phyloP scores from a whole-genome alignment of 768 basidiomycete genomes.

The Tricholoma saponaceum region DNA sequence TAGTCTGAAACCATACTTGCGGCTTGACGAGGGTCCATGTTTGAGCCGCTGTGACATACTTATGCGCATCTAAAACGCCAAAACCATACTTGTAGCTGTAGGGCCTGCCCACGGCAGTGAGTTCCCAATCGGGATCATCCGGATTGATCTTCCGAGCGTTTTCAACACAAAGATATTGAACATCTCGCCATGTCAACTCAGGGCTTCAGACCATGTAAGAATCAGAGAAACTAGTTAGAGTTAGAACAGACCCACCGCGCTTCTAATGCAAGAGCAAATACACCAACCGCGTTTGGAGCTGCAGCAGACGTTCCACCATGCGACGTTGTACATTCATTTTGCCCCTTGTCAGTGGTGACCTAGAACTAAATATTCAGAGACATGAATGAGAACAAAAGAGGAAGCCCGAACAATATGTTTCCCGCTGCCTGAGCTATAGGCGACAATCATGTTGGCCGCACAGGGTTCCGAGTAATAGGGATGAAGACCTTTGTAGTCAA shows the following conservation, averaged over 20 bases:
- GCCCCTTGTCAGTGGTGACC: slow-evolving; percentile 94
- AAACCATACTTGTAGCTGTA: slow-evolving; percentile 94
- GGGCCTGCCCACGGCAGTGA: slow-evolving; percentile 59
- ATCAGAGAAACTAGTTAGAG: background rate
- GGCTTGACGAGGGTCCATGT: slow-evolving; percentile 88
- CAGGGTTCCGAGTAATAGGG: slow-evolving; percentile 98
- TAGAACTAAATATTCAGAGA: slow-evolving; percentile 25
- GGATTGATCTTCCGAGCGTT: slow-evolving; percentile 77
- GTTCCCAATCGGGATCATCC: slow-evolving; percentile 93
- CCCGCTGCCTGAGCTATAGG: slow-evolving; percentile 93
- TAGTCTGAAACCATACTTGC: slow-evolving; percentile 84
- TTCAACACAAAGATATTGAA: slow-evolving; percentile 84
- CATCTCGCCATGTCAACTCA: slow-evolving; percentile 94
- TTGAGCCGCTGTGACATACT: slow-evolving; percentile 76
- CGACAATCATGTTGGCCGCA: slow-evolving; percentile 94
- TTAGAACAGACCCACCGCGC: slow-evolving; percentile 52
- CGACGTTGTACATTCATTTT: slow-evolving; percentile 69
- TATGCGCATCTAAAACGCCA: slow-evolving; percentile 81
- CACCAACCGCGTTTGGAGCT: slow-evolving; percentile 93
- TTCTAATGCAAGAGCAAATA: slow-evolving; percentile 86
- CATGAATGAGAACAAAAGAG: slow-evolving; percentile 12
- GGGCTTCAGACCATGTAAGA: slow-evolving; percentile 46
- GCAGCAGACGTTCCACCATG: slow-evolving; percentile 99
- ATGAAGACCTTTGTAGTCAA: slow-evolving; percentile 90
- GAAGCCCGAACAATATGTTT: slow-evolving; percentile 76